These are phyloP conservation scores for Trichomonascus vanleenenianus DNA, from an alignment of 805 yeast species.

Conservation along the genomic window DNA sequence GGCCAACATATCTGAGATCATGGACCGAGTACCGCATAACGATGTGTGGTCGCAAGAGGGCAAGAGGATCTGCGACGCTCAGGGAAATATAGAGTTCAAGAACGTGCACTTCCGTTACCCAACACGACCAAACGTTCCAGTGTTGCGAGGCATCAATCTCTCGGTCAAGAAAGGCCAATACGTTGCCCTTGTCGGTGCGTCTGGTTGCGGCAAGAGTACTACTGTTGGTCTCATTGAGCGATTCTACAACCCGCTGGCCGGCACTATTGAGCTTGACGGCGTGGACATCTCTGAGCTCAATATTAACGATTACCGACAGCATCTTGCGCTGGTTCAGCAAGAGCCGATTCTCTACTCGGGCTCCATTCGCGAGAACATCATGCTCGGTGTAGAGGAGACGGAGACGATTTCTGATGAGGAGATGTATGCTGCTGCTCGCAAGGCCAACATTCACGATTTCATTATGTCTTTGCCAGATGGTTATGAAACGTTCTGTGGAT, in stretches of 20 bases:
- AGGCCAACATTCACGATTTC: conserved; percentile 53
- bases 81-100: conserved; percentile 46
- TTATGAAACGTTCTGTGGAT: conserved; percentile 48
- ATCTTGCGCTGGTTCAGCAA: conserved; percentile 54
- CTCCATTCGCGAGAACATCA: conserved; percentile 46
- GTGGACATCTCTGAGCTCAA: conserved; percentile 40
- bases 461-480: conserved; percentile 50
- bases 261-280: conserved; percentile 46
- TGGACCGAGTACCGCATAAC: conserved; percentile 27
- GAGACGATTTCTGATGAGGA: conserved; percentile 34
- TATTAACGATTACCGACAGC: conserved; percentile 41
- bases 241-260: conserved; percentile 43
- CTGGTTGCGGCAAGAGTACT: conserved; percentile 56
- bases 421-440: conserved; percentile 38
- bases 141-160: conserved; percentile 44
- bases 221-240: conserved; percentile 44
- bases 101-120: conserved; percentile 61
- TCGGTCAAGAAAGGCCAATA: conserved; percentile 40
- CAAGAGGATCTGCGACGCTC: conserved; percentile 21
- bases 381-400: conserved; percentile 39
- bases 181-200: conserved; percentile 62
- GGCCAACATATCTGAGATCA: conserved; percentile 25
- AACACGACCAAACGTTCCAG: conserved; percentile 43
- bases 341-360: conserved; percentile 54
- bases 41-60: conserved; percentile 28